These are phyloP conservation scores for Podosphaera aphanis DNA, from an alignment of 2,329 filamentous ascomycete genomes.

Conservation along the genomic window DNA sequence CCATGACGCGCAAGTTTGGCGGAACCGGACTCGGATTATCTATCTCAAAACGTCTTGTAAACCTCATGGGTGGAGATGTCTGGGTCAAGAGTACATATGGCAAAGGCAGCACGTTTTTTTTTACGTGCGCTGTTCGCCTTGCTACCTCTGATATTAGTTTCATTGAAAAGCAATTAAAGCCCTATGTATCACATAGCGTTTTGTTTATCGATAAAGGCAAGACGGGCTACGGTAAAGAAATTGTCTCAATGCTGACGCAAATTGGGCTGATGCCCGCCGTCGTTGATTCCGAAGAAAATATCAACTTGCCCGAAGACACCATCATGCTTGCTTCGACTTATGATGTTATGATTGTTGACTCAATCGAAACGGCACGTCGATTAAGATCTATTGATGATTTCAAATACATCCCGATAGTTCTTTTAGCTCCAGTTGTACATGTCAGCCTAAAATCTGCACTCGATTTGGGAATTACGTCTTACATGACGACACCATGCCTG, in stretches of 20 bases:
- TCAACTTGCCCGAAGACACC: slow-evolving; percentile 33
- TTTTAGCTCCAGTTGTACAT: slow-evolving; percentile 69
- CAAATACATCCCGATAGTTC: slow-evolving; percentile 91
- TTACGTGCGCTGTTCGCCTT: slow-evolving; percentile 76
- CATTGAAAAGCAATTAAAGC: slow-evolving; percentile 62
- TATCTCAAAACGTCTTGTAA: slow-evolving; percentile 85
- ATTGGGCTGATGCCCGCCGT: slow-evolving; percentile 66
- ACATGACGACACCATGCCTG: slow-evolving; percentile 92
- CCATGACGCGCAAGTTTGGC: slow-evolving; percentile 86
- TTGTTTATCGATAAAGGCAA: slow-evolving; percentile 84
- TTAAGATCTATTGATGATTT: slow-evolving; percentile 78
- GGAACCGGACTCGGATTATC: slow-evolving; percentile 84
- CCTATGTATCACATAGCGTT: slow-evolving; percentile 82
- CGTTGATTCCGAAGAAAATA: slow-evolving; percentile 55
- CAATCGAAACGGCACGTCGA: slow-evolving; percentile 68
- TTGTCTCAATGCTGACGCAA: slow-evolving; percentile 52
- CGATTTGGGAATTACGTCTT: slow-evolving; percentile 91
- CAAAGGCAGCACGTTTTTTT: slow-evolving; percentile 84
- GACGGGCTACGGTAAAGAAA: slow-evolving; percentile 52
- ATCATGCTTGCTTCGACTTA: slow-evolving; percentile 28
- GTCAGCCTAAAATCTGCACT: slow-evolving; percentile 83
- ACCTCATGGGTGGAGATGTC: slow-evolving; percentile 85
- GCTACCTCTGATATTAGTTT: slow-evolving; percentile 55
- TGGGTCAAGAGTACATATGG: slow-evolving; percentile 90
- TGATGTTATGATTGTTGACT: slow-evolving; percentile 90